Evolutionary conservation across 768 basidiomycete species (phyloP).

Genomic region (Fomitopsis serialis): DNA sequence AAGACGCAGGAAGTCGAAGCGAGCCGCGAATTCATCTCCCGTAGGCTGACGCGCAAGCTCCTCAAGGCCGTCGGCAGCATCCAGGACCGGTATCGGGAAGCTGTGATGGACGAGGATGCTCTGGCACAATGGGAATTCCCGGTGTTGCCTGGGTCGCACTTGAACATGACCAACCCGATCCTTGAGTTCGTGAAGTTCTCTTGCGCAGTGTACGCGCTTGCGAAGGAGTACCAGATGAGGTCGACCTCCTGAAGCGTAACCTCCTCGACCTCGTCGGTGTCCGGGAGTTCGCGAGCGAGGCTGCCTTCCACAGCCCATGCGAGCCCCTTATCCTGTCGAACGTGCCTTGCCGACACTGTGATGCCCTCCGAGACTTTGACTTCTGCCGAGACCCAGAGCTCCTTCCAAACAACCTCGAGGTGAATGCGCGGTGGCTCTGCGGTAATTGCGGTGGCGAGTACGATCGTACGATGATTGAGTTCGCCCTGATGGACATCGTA

Average conservation of each 20-base stretch:
- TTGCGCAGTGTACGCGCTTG: constrained; percentile 76
- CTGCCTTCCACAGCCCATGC: constrained; percentile 88
- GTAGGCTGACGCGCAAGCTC: constrained; percentile 76
- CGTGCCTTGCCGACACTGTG: constrained; percentile 87
- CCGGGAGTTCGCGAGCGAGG: constrained; percentile 82
- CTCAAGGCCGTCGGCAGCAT: constrained; percentile 63
- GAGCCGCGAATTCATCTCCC: constrained; percentile 70
- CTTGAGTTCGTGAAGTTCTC: constrained; percentile 88
- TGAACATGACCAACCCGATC: constrained; percentile 70
- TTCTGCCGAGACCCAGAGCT: constrained; percentile 91
- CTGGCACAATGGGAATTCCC: constrained; percentile 74
- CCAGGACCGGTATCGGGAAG: constrained; percentile 55
- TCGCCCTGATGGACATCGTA: constrained; percentile 74
- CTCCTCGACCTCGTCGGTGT: constrained; percentile 83
- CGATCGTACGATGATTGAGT: constrained; percentile 84
- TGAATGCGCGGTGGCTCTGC: constrained; percentile 62
- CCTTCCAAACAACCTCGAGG: constrained; percentile 48
- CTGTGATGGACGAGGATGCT: constrained; percentile 47
- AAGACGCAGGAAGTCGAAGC: constrained; percentile 67
- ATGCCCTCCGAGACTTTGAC: constrained; percentile 84
- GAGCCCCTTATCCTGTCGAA: constrained; percentile 79
- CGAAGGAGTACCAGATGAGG: constrained; percentile 82
- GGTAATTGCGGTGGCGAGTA: constrained; percentile 77
- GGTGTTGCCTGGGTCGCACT: constrained; percentile 78
- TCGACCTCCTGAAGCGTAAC: constrained; percentile 85